phyloP scores from a whole-genome alignment of 768 basidiomycete species.

The Mycena filopes region DNA sequence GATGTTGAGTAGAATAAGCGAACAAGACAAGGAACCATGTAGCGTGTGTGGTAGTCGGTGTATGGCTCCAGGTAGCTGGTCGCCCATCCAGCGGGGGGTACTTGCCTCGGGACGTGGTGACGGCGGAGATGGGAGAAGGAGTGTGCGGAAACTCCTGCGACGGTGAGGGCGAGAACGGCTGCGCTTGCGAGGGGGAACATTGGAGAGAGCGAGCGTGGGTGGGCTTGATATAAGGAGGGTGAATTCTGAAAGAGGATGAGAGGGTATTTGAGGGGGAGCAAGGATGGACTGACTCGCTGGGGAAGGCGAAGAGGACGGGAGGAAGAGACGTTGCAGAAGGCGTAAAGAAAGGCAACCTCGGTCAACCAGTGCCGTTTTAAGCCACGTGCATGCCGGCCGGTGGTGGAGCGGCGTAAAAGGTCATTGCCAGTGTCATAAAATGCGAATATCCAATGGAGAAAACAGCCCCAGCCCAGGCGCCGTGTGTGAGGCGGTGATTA shows the following conservation, averaged over 20 bases:
- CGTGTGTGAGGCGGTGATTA: no score
- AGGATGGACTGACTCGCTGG: conserved; percentile 35
- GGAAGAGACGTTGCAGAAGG: conserved; percentile 2
- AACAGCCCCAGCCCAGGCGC: no score
- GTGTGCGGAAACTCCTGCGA: conserved; percentile 47
- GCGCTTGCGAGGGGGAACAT: conserved; percentile 56
- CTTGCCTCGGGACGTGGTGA: conserved; percentile 48
- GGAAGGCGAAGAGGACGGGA: conserved; percentile 36
- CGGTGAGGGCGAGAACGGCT: conserved; percentile 54
- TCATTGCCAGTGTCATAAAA: no score
- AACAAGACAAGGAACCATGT: conserved; percentile 53
- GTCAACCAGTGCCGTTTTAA: no score
- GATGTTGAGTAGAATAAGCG: not conserved
- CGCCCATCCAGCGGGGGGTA: conserved; percentile 55
- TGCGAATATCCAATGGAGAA: no score
- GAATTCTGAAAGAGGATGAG: conserved; percentile 32
- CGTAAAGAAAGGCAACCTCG: conserved; percentile 24
- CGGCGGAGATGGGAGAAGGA: conserved; percentile 35
- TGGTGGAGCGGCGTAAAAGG: no score
- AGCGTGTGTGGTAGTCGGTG: conserved; percentile 67
- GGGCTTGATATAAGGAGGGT: conserved; percentile 43
- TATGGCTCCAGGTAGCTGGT: conserved; percentile 64
- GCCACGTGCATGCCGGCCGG: no score
- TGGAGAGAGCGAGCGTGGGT: conserved; percentile 43
- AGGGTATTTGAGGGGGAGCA: conserved; percentile 37